Conservation (phyloP, 2,329 filamentous ascomycete species). For the Tetracladium maxilliforme region DNA sequence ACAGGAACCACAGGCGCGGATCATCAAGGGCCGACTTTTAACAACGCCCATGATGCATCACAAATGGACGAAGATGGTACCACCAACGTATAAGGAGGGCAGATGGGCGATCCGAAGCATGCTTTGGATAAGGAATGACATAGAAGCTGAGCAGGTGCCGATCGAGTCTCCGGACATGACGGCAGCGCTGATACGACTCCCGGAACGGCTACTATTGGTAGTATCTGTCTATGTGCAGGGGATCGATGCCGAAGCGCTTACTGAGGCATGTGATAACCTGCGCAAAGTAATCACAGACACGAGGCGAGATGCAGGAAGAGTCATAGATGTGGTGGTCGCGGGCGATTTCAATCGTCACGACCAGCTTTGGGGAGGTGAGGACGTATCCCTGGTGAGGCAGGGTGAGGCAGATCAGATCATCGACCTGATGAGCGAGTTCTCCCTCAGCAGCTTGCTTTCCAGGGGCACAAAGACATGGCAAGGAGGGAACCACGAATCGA, state of each 20-base stretch:
- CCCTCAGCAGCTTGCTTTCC: conserved; percentile 17
- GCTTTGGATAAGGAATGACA: conserved; percentile 11
- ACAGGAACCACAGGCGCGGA: conserved; percentile 2
- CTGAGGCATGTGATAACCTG: conserved; percentile 6
- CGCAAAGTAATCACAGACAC: conserved; percentile 9
- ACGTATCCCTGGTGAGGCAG: conserved; percentile 15
- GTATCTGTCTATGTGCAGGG: conserved; percentile 12
- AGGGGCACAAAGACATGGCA: conserved; percentile 19
- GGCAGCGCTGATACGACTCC: conserved; percentile 9
- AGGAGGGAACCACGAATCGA: conserved; percentile 6
- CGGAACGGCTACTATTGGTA: conserved; percentile 9
- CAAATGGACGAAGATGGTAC: conserved; percentile 5
- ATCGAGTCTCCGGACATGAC: conserved; percentile 12
- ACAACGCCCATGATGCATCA: conserved; percentile 4
- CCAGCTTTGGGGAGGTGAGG: conserved; percentile 13
- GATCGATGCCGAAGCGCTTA: conserved; percentile 6
- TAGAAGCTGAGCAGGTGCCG: conserved; percentile 8
- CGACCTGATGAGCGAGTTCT: conserved; percentile 17
- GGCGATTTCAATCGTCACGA: conserved; percentile 13
- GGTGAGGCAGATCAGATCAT: conserved; percentile 20
- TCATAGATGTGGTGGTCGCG: conserved; percentile 9
- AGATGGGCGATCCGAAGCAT: conserved; percentile 12
- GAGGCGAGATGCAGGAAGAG: conserved; percentile 5
- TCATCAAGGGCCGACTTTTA: conserved; percentile 1
- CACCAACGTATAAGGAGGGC: conserved; percentile 7